Base-by-base conservation (phyloP, 164 flowering plant species). In the Stephania yunnanensis region DNA sequence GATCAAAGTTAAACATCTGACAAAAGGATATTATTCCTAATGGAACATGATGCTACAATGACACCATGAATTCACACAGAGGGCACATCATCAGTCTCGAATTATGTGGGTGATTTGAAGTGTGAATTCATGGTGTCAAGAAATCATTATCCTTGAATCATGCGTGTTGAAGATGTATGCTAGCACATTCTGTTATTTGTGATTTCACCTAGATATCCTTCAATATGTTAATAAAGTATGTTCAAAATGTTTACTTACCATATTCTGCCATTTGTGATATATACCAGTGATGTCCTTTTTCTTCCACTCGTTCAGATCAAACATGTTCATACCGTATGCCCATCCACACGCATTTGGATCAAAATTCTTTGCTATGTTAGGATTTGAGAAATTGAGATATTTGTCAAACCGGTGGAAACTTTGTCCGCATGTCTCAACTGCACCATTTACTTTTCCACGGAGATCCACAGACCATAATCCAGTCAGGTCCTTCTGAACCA, bases 261-360 rank as follows among this genome's bases (percentile, higher is more conserved):
- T 87, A 82, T 85, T 94, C 84, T 96, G 99, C 99, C 99, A 96
- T 82, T 86, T 92, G 87, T 96, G 99, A 82, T 94, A 96, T 71
- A 96, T 96, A 74, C 99, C 98, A 77, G 98, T 96, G 46, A 96
- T 94, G 83, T 96, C 97, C 87, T 80, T 94, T 83, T 88, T 91
- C 83, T 92, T 94, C 98, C 99, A 94, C 82, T 84, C 97, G 82
- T 87, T 84, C 9, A 96, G 89, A 86, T 94, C 97, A 83, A 96
- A 96, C 17, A 96, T 80, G 74, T 96, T 96, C 99, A 94, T 96
- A 31, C 99, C 98, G 82, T 96, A 92, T 52, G 98, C 99, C 99
- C 98, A 96, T 7, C 99, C 99, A 82, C 99, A 94, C 70, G 98
- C 98, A 86, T 91, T 92, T 19, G 98, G 97, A 78, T 91, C 91